Conservation (phyloP, 2,329 filamentous ascomycete species). For the Phaeosphaeria sp. region DNA sequence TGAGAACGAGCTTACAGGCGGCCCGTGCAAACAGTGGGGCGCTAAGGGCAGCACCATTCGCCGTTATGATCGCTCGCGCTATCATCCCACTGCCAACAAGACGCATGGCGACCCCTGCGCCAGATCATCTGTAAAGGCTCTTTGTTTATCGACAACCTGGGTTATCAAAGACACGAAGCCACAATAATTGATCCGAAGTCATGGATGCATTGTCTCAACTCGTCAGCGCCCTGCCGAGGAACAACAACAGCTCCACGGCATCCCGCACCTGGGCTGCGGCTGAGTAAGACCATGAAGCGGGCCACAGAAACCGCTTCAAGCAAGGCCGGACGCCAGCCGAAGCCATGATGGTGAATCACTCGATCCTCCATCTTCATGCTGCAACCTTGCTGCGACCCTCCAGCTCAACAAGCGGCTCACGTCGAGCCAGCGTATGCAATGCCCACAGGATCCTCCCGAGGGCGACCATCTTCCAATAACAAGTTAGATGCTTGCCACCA, state of each 20-base stretch:
- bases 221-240: background rate
- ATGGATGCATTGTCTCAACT: background rate
- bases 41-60: conserved; percentile 9
- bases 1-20: conserved; percentile 10
- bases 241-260: background rate
- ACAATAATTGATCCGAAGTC: background rate
- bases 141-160: background rate
- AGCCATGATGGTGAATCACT: conserved; percentile 19
- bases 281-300: conserved; percentile 24
- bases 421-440: conserved; percentile 13
- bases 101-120: background rate
- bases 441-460: conserved; percentile 9
- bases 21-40: conserved; percentile 16
- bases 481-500: conserved; percentile 11
- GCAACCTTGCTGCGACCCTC: conserved; percentile 20
- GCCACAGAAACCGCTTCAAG: conserved; percentile 6
- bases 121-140: background rate
- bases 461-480: conserved; percentile 30
- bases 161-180: background rate
- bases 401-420: conserved; percentile 15
- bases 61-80: conserved; percentile 1
- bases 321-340: conserved; percentile 9
- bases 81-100: background rate
- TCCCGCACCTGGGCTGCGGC: conserved; percentile 8
- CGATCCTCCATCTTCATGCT: conserved; percentile 15